Evolutionary conservation across 768 basidiomycete species (phyloP).

Genomic region (Sistotremastrum suecicum): DNA sequence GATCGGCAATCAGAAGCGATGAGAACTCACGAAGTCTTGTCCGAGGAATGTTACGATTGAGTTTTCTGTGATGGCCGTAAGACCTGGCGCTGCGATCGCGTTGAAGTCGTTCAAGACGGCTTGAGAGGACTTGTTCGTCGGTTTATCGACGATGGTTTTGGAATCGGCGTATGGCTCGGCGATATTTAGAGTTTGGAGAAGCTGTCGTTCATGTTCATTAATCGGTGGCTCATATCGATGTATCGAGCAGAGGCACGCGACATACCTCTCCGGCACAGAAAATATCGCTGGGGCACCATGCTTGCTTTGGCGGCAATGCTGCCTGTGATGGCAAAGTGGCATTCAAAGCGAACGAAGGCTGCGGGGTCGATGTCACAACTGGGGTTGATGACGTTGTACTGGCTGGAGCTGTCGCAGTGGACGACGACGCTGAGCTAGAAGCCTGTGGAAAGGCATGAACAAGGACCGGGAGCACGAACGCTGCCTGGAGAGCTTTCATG

Average conservation of each 20-base stretch:
- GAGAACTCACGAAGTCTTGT: constrained; percentile 40
- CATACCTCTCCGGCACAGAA: constrained; percentile 70
- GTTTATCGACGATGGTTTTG: constrained; percentile 86
- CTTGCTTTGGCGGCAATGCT: constrained; percentile 49
- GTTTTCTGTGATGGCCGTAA: constrained; percentile 39
- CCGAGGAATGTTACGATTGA: constrained; percentile 58
- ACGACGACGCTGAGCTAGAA: not conserved
- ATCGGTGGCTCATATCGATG: not conserved
- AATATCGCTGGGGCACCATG: constrained; percentile 65
- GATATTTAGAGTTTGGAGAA: constrained; percentile 77
- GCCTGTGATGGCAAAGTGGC: constrained; percentile 50
- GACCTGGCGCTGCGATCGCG: constrained; percentile 25
- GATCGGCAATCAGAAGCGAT: not conserved
- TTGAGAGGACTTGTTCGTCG: constrained; percentile 53
- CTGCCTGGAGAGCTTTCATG: no score
- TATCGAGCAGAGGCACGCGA: constrained; percentile 3
- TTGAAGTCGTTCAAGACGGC: constrained; percentile 57
- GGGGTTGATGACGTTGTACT: constrained; percentile 21
- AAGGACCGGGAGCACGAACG: no score
- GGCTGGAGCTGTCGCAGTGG: constrained; percentile 9
- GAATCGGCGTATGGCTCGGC: constrained; percentile 63
- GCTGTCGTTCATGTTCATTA: constrained; percentile 21
- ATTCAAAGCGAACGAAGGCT: constrained; percentile 39
- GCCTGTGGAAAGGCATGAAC: not conserved
- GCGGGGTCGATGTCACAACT: constrained; percentile 48